phyloP scores from a whole-genome alignment of 805 yeast species.

The Candida qinlingensis region DNA sequence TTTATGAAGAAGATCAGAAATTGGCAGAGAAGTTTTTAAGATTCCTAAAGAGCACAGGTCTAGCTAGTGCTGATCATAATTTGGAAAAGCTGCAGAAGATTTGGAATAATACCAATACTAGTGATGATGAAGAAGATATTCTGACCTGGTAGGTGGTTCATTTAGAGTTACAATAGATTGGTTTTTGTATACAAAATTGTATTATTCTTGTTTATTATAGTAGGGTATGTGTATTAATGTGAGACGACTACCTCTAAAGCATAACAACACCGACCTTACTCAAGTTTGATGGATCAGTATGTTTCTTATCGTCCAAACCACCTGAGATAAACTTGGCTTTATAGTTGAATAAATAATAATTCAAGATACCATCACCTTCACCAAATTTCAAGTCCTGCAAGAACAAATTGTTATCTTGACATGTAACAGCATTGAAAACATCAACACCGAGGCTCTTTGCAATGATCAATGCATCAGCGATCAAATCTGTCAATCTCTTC shows the following conservation, averaged over 20 bases:
- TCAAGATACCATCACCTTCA: constrained; percentile 86
- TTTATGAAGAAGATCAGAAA: constrained; percentile 30
- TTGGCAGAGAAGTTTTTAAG: constrained; percentile 33
- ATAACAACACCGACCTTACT: constrained; percentile 91
- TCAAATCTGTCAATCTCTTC: constrained; percentile 53
- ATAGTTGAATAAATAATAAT: constrained; percentile 90
- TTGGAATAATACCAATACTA: constrained; percentile 27
- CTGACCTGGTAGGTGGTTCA: constrained; percentile 19
- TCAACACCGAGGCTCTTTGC: constrained; percentile 69
- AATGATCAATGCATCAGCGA: constrained; percentile 70
- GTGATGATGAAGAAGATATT: constrained; percentile 24
- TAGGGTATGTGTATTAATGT: background rate
- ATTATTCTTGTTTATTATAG: background rate
- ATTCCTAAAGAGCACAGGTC: constrained; percentile 35
- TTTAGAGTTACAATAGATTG: background rate
- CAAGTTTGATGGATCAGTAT: constrained; percentile 44
- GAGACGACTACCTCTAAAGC: constrained; percentile 29
- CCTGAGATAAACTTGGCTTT: constrained; percentile 75
- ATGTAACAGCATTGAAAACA: constrained; percentile 88
- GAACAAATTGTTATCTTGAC: constrained; percentile 85
- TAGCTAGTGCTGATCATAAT: constrained; percentile 44
- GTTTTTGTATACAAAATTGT: background rate
- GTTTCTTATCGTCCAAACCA: constrained; percentile 60
- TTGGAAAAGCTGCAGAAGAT: constrained; percentile 23
- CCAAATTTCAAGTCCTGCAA: constrained; percentile 83